Evolutionary conservation across 2,329 filamentous ascomycete species (phyloP), one percentile per base, ranked within the genome.

Genomic region (Trichoderma atroviride): DNA sequence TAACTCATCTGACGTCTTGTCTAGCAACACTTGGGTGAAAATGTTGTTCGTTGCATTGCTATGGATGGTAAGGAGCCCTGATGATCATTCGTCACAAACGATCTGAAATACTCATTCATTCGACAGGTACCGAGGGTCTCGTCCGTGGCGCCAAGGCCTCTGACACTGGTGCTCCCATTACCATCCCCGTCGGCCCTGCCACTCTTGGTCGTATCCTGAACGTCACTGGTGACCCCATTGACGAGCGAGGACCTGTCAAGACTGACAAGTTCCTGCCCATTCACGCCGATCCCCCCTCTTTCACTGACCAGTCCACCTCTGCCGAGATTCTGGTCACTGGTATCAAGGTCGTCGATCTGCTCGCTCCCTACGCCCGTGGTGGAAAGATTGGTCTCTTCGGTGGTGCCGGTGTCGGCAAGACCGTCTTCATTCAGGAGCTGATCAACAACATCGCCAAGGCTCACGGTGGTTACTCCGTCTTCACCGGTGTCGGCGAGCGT

Each of bases 371-470:
- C 85, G 96, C 96, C 83, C 96, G 96, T 96, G 96, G 96, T 93
- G 96, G 96, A 91, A 99, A 99, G 92, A 99, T 99, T 89, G 96
- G 96, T 93, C 94, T 99, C 78, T 99, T 99, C 87, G 96, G 96
- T 87, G 96, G 96, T 95, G 96, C 96, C 79, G 96, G 96, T 96
- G 96, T 99, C 89, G 96, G 96, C 85, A 99, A 99, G 92, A 99
- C 96, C 83, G 96, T 99, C 83, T 99, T 98, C 89, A 99, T 99
- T 84, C 96, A 99, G 90, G 96, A 99, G 88, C 87, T 99, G 82
- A 99, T 99, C 88, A 99, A 99, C 94, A 99, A 99, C 92, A 98
- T 99, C 82, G 96, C 96, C 86, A 98, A 98, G 91, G 96, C 96
- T 78, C 96, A 99, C 88, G 96, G 96, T 97, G 96, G 96, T 97